Conservation (phyloP, 306 rosid genomes). For the Glycine tomentella region DNA sequence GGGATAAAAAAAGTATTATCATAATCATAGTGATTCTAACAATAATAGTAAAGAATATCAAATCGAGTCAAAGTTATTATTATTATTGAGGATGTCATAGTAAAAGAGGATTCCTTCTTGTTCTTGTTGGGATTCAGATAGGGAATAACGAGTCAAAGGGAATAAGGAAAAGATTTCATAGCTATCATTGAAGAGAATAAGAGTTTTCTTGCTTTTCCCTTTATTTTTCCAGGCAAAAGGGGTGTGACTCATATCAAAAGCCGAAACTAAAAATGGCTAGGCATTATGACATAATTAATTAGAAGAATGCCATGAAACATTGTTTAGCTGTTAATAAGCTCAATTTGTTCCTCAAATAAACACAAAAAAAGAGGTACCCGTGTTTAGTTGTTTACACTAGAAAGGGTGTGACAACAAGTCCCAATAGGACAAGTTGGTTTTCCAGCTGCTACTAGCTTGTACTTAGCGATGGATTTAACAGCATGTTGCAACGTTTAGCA, state of each 20-base stretch:
- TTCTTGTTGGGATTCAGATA: conserved; percentile 43
- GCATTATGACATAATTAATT: no score
- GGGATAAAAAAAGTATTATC: no score
- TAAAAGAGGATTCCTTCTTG: conserved; percentile 46
- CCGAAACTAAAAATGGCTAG: background rate
- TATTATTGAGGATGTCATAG: conserved; percentile 26
- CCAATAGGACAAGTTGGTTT: conserved; percentile 39
- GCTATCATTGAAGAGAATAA: conserved; percentile 48
- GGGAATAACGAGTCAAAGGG: conserved; percentile 42
- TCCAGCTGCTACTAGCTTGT: conserved; percentile 49
- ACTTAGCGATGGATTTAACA: conserved; percentile 51
- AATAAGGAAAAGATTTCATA: conserved; percentile 46
- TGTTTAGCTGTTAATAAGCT: background rate
- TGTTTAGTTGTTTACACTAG: background rate
- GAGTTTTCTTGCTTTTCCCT: conserved; percentile 34
- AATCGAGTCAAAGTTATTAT: conserved; percentile 43
- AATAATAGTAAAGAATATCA: conserved; percentile 26
- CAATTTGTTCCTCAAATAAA: no score
- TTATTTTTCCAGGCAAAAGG: conserved; percentile 46
- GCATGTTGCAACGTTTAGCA: conserved; percentile 35
- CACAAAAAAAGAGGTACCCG: no score
- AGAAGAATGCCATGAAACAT: conserved; percentile 17
- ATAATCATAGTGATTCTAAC: background rate
- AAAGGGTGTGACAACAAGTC: conserved; percentile 12
- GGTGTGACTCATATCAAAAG: conserved; percentile 36